Conservation (phyloP, 306 rosid genomes). For the Pterocarpus santalinus region DNA sequence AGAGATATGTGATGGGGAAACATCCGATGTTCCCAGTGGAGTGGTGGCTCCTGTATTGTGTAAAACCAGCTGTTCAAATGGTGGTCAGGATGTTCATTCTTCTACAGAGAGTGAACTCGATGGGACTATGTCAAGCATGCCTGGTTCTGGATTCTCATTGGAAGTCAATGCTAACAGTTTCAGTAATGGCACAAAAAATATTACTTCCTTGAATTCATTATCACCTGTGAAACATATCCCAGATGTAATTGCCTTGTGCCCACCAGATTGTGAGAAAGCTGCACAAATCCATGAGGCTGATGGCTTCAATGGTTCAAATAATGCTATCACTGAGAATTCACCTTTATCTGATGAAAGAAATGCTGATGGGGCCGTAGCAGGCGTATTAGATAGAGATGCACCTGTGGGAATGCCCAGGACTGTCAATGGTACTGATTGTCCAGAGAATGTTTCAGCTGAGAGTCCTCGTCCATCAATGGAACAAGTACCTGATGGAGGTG, state of each 20-base stretch:
- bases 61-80: conserved; percentile 21
- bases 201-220: conserved; percentile 33
- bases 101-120: background rate
- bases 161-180: no score
- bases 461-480: conserved; percentile 36
- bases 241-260: background rate
- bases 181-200: background rate
- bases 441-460: conserved; percentile 28
- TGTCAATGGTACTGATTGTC: conserved; percentile 29
- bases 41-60: conserved; percentile 19
- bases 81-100: conserved; percentile 10
- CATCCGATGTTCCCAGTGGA: conserved; percentile 31
- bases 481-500: conserved; percentile 24
- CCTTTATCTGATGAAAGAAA: conserved; percentile 34
- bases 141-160: background rate
- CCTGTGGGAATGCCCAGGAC: conserved; percentile 25
- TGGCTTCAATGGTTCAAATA: conserved; percentile 29
- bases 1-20: conserved; percentile 20
- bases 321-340: conserved; percentile 19
- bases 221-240: conserved; percentile 45
- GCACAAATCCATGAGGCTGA: background rate
- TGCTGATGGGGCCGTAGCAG: conserved; percentile 25
- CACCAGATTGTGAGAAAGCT: conserved; percentile 22
- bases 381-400: conserved; percentile 47
- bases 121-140: background rate